phyloP scores from a whole-genome alignment of 2,329 filamentous ascomycete species.

The Diaporthe australafricana region DNA sequence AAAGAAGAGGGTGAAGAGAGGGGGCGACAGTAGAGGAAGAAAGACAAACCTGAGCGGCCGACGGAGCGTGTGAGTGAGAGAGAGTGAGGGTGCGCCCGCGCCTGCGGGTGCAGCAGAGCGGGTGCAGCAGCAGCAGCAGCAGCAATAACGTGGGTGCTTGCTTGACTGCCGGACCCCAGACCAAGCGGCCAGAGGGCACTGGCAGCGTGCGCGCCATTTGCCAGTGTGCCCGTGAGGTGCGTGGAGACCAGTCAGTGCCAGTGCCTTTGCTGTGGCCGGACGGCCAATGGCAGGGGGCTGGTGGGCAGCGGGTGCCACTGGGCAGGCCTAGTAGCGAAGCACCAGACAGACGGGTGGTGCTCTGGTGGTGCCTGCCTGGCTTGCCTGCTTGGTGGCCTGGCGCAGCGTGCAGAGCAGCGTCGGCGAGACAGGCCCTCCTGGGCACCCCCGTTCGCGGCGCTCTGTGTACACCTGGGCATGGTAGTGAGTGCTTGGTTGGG shows the following conservation, averaged over 20 bases:
- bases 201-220: constrained; percentile 1
- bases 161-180: constrained; percentile 27
- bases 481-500: constrained; percentile 25
- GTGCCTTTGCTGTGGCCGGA: constrained; percentile 2
- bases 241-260: constrained; percentile 7
- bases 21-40: constrained; percentile 34
- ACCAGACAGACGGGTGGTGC: constrained; percentile 4
- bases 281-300: constrained; percentile 12
- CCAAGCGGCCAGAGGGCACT: neutral
- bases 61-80: constrained; percentile 23
- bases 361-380: too few species aligned
- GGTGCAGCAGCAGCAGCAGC: constrained; percentile 25
- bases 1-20: constrained; percentile 36
- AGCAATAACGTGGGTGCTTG: neutral
- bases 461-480: constrained; percentile 25
- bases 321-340: neutral
- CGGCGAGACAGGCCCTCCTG: neutral
- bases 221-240: neutral
- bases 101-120: constrained; percentile 23
- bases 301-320: constrained; percentile 10
- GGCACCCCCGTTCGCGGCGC: constrained; percentile 21
- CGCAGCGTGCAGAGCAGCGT: constrained; percentile 1
- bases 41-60: constrained; percentile 33
- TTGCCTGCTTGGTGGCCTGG: neutral
- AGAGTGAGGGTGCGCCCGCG: constrained; percentile 16